These are phyloP conservation scores for Pyrenula massariospora DNA, from an alignment of 495 filamentous ascomycete species.

Conservation along the genomic window DNA sequence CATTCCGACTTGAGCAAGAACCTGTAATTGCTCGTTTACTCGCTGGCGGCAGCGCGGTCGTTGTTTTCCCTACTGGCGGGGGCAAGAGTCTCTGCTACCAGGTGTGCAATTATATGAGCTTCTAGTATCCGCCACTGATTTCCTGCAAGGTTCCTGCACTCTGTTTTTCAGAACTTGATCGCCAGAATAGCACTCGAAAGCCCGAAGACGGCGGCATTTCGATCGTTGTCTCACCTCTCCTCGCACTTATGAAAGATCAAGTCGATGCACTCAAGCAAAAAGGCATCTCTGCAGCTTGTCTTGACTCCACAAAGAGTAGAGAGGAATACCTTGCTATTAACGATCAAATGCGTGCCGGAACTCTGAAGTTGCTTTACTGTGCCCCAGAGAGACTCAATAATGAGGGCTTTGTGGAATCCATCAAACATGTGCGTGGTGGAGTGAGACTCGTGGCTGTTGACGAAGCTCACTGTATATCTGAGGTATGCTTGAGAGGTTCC, in stretches of 20 bases:
- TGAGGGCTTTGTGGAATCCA: conserved; percentile 41
- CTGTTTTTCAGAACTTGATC: conserved; percentile 35
- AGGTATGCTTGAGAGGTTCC: conserved; percentile 8
- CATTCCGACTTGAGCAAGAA: conserved; percentile 42
- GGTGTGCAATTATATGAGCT: neutral
- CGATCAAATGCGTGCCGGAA: conserved; percentile 26
- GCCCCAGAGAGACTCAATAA: conserved; percentile 48
- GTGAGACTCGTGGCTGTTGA: conserved; percentile 46
- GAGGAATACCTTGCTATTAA: conserved; percentile 32
- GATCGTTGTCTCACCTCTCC: conserved; percentile 41
- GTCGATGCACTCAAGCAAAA: conserved; percentile 35
- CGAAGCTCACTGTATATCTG: conserved; percentile 49
- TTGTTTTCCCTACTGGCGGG: conserved; percentile 48
- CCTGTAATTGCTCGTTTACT: conserved; percentile 36
- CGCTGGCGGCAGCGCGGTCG: conserved; percentile 33
- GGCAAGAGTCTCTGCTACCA: conserved; percentile 49
- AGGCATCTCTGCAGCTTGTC: conserved; percentile 34
- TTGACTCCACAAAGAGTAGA: conserved; percentile 40
- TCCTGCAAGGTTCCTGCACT: conserved; percentile 31
- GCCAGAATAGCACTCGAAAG: conserved; percentile 4
- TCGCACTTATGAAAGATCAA: conserved; percentile 49
- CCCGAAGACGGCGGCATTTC: conserved; percentile 29
- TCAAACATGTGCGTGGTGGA: conserved; percentile 26
- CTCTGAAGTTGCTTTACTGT: conserved; percentile 38
- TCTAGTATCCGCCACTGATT: too few relatives aligned